Conservation (phyloP, 257 asterid species). For the Paraleonurus japonicus region DNA sequence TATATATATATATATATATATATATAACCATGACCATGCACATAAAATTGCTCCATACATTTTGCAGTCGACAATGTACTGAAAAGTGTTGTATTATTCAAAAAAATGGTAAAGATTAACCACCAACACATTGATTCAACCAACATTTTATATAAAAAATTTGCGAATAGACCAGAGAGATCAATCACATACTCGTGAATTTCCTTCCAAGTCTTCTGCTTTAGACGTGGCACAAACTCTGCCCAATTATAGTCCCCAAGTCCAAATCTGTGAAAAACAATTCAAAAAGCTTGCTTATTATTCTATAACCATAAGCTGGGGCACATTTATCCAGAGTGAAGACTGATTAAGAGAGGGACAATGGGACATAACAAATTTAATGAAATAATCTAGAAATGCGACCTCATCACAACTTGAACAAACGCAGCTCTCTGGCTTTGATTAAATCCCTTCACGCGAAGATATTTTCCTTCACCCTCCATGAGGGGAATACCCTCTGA, state of each 20-base stretch:
- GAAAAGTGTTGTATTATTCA: background rate
- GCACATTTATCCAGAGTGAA: slow-evolving; percentile 14
- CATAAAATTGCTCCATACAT: background rate
- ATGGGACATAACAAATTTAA: slow-evolving; percentile 7
- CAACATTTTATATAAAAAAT: slow-evolving; percentile 7
- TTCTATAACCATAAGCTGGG: slow-evolving; percentile 17
- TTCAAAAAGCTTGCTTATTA: slow-evolving; percentile 22
- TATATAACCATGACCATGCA: background rate
- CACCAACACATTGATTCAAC: slow-evolving; percentile 6
- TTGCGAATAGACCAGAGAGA: slow-evolving; percentile 13
- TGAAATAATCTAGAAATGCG: slow-evolving; percentile 21
- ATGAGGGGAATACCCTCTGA: slow-evolving; percentile 79
- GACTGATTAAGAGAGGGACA: slow-evolving; percentile 10
- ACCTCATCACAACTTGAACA: slow-evolving; percentile 93
- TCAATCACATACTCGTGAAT: slow-evolving; percentile 63
- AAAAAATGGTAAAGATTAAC: background rate
- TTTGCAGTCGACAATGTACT: background rate
- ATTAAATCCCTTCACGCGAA: slow-evolving; percentile 85
- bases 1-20: too few species aligned
- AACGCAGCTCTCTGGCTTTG: slow-evolving; percentile 83
- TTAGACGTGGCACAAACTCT: slow-evolving; percentile 76
- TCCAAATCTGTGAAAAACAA: slow-evolving; percentile 61
- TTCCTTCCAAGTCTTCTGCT: slow-evolving; percentile 79
- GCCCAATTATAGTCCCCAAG: slow-evolving; percentile 82
- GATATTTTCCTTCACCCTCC: slow-evolving; percentile 95